Percentiles rank a stretch among this genome's conserved stretches.
Conservation (phyloP, 1,284 basidiomycete genomes). For the Ceraceosorus guamensis region DNA sequence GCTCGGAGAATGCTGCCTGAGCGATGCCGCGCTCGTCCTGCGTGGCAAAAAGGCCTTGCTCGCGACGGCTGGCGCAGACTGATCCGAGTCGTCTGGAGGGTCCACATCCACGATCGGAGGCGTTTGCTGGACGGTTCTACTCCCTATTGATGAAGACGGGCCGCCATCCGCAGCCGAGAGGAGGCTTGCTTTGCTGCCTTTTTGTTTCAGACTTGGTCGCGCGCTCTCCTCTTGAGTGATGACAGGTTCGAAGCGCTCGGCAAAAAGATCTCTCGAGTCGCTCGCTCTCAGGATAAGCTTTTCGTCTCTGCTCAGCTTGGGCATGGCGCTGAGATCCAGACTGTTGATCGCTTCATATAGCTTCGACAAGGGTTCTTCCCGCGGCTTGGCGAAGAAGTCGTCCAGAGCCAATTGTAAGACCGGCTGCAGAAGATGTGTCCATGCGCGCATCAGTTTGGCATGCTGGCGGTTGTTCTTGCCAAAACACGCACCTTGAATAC, state of each 20-base stretch:
- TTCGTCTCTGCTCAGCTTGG: conserved; percentile 69
- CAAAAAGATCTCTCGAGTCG: conserved; percentile 83
- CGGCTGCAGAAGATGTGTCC: conserved; percentile 56
- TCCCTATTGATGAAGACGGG: too few species aligned
- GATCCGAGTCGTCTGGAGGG: neutral
- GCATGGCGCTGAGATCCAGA: conserved; percentile 75
- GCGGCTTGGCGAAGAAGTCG: conserved; percentile 83
- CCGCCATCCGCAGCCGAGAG: neutral
- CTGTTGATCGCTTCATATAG: conserved; percentile 88
- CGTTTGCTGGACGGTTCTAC: too few species aligned
- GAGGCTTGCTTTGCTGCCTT: neutral
- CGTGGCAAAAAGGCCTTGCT: neutral
- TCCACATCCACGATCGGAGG: neutral
- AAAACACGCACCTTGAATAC: conserved; percentile 77
- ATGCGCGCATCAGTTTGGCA: too few species aligned
- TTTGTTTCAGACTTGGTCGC: too few species aligned
- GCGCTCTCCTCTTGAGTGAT: too few species aligned
- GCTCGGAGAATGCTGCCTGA: neutral
- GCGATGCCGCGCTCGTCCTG: neutral
- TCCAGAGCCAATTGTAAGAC: conserved; percentile 87
- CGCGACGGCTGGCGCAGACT: neutral
- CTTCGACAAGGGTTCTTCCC: conserved; percentile 74
- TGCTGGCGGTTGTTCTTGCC: too few species aligned
- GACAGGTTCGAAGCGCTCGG: conserved; percentile 56
- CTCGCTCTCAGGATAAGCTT: conserved; percentile 80